Percentiles rank a stretch among this genome's conserved stretches.
These are phyloP conservation scores for Hortiboletus campestris DNA, from an alignment of 768 basidiomycete genomes.

Conservation along the genomic window DNA sequence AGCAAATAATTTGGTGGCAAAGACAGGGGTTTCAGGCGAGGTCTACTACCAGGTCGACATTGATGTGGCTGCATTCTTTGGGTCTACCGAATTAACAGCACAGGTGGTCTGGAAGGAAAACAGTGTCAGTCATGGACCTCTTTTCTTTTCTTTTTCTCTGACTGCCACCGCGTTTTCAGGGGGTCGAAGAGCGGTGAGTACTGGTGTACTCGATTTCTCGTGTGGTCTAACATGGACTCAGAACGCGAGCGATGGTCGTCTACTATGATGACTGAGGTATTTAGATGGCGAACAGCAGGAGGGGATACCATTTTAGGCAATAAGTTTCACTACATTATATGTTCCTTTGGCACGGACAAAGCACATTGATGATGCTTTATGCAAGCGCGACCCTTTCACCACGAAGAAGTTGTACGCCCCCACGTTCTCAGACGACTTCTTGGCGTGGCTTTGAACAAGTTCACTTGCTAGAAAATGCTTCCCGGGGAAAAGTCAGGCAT, in stretches of 20 bases:
- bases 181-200: not conserved
- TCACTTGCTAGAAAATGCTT: not conserved
- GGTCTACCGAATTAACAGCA: not conserved
- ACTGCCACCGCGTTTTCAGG: not conserved
- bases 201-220: not conserved
- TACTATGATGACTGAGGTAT: not conserved
- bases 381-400: too few relatives aligned
- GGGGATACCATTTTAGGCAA: not conserved
- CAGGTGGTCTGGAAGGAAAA: slow-evolving; percentile 3
- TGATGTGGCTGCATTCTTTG: slow-evolving; percentile 1
- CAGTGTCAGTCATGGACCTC: not conserved
- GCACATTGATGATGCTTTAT: too few relatives aligned
- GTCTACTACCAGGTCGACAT: not conserved
- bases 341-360: too few relatives aligned
- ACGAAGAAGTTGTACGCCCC: too few relatives aligned
- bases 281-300: not conserved
- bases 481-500: too few relatives aligned
- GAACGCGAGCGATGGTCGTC: not conserved
- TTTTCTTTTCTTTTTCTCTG: not conserved
- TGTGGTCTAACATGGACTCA: not conserved
- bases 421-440: too few relatives aligned
- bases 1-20: not conserved
- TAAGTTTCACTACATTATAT: too few relatives aligned
- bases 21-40: not conserved
- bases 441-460: not conserved